Base-by-base conservation (phyloP, 306 rosid species). In the Rubus parviflorus region DNA sequence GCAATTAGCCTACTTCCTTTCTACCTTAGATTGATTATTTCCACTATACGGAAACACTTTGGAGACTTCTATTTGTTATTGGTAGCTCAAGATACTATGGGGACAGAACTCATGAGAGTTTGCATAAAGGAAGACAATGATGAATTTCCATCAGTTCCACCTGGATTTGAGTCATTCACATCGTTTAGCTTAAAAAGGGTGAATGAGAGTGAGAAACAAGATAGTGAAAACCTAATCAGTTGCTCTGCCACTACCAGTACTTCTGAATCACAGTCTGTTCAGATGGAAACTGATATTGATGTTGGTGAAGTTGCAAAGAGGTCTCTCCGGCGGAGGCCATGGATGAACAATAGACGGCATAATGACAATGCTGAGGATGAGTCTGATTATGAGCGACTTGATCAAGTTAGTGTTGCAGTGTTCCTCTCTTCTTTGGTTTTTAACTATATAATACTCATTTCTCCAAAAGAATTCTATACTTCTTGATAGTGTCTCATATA, bases 111-210 rank as follows among this genome's bases (percentile, higher is more conserved):
- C 75, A 82, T 96, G 89, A 82, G 94, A 79, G 84, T 90, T 68
- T 85, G 94, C 72, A 81, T 92, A 66, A 88, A 91, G 84, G 99
- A 96, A 74, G 99, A 96, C 81, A 92, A 83, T 7, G 99, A 96
- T 12, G 99, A 92, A 53, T 92, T 85, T 85, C 99, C 99, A 76
- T 83, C 97, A 42, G 93, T 92, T 84, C 99, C 99, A 84, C 99
- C 99, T 3, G 99, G 99, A 68, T 96, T 96, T 75, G 99, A 96
- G 88, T 87, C 97, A 75, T 91, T 83, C 81, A 86, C 91, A 70
- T 88, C 98, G 20, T 89, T 90, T 75, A 73, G 89, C 68, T 57
- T 87, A 48, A 87, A 82, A 75, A 83, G 86, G 83, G 88, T 85
- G 68, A 86, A 84, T 73, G 88, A 83, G 72, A 79, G 61, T 80